phyloP scores from a whole-genome alignment of 1,284 basidiomycete genomes.

The Cystobasidiaceae sp. region DNA sequence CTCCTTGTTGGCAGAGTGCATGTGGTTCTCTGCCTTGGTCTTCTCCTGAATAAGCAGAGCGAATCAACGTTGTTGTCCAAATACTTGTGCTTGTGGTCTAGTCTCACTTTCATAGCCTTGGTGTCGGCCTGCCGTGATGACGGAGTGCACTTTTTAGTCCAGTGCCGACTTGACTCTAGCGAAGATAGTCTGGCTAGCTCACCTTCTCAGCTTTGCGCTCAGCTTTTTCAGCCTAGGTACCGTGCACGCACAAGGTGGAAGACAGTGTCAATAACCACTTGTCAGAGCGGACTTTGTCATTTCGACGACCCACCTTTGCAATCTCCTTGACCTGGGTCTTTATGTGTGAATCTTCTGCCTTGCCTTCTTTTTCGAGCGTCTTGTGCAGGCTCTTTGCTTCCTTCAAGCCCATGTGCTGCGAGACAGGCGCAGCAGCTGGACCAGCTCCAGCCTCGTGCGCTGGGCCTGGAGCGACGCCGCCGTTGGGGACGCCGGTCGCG shows the following conservation, averaged over 20 bases:
- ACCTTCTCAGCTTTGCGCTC: slow-evolving; percentile 27
- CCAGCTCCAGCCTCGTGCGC: background rate
- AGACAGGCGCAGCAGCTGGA: slow-evolving; percentile 2
- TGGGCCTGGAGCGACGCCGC: too few species aligned
- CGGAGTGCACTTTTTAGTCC: too few species aligned
- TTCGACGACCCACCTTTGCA: slow-evolving; percentile 1
- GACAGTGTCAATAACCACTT: too few species aligned
- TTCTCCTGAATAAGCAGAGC: too few species aligned
- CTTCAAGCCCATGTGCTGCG: slow-evolving; percentile 6
- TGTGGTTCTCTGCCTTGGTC: background rate
- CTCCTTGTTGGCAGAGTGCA: slow-evolving; percentile 19
- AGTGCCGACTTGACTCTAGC: too few species aligned
- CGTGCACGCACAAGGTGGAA: too few species aligned
- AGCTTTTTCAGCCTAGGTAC: slow-evolving; percentile 26
- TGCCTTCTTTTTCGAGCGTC: slow-evolving; percentile 20
- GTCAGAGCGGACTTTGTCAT: too few species aligned
- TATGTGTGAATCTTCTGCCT: slow-evolving; percentile 16
- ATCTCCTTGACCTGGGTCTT: slow-evolving; percentile 31
- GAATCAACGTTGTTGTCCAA: too few species aligned
- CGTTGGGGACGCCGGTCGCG: background rate
- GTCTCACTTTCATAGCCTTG: slow-evolving; percentile 29
- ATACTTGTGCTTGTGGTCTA: too few species aligned
- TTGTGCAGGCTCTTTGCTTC: slow-evolving; percentile 25
- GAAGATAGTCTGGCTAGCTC: too few species aligned
- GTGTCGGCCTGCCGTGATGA: too few species aligned